Evolutionary conservation across 148 eudicot species (phyloP).

Genomic region (Cornus kousa): DNA sequence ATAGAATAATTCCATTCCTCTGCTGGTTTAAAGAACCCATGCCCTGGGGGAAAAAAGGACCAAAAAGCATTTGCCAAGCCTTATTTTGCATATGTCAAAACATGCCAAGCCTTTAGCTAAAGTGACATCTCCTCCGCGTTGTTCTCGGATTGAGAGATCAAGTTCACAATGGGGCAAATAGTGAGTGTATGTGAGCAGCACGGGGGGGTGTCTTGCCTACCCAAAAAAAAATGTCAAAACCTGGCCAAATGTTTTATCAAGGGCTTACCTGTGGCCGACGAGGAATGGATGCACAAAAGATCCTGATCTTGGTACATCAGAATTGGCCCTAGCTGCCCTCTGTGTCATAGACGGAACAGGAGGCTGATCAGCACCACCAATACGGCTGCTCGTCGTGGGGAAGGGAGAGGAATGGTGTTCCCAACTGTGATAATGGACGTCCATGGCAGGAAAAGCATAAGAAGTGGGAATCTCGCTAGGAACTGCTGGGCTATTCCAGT

Average conservation of each 20-base stretch:
- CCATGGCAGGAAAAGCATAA: conserved; percentile 67
- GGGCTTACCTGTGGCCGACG: conserved; percentile 62
- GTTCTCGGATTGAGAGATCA: too few relatives aligned
- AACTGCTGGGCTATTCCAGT: conserved; percentile 70
- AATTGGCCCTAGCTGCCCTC: conserved; percentile 56
- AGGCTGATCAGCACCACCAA: conserved; percentile 62
- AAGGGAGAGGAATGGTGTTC: conserved; percentile 58
- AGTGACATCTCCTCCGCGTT: too few relatives aligned
- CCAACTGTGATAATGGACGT: conserved; percentile 67
- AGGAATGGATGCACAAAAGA: conserved; percentile 59
- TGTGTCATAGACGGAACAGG: conserved; percentile 47
- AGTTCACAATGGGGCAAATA: too few relatives aligned
- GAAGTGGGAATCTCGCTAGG: conserved; percentile 61
- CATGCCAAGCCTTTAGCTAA: too few relatives aligned
- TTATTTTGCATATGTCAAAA: not conserved
- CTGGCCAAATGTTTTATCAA: not conserved
- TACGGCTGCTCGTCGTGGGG: conserved; percentile 41
- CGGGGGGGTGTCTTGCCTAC: too few relatives aligned
- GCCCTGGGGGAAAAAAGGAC: too few relatives aligned
- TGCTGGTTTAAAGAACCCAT: too few relatives aligned
- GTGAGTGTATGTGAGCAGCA: too few relatives aligned
- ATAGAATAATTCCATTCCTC: too few relatives aligned
- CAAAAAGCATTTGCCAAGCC: not conserved
- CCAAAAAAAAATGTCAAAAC: not conserved
- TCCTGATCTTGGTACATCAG: conserved; percentile 71